A percentile compares a stretch with the other conserved stretches of the same genome.
These are phyloP conservation scores for Epichloe bromicola DNA, from an alignment of 2,329 filamentous ascomycete genomes.

Conservation along the genomic window DNA sequence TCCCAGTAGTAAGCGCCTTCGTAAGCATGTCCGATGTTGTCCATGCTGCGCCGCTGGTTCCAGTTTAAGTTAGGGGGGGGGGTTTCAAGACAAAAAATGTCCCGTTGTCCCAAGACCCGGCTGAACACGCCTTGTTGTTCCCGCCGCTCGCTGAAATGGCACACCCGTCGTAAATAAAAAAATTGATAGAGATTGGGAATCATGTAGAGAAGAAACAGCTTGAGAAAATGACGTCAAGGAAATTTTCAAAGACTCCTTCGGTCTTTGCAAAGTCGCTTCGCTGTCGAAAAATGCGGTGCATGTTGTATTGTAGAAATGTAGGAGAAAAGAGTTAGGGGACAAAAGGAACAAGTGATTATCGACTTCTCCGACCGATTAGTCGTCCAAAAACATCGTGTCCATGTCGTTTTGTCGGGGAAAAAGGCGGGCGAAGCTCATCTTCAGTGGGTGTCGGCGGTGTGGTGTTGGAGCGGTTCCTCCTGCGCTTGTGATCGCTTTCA, in stretches of 20 bases:
- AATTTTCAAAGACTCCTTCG: neutral
- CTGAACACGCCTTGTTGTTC: neutral
- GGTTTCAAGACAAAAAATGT: neutral
- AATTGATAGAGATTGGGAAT: neutral
- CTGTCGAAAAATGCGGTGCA: neutral
- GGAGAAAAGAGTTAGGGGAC: neutral
- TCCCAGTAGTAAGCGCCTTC: neutral
- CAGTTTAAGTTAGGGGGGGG: neutral
- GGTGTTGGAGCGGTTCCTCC: neutral
- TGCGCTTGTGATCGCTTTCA: slow-evolving; percentile 18
- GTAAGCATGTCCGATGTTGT: neutral
- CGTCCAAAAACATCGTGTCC: slow-evolving; percentile 24
- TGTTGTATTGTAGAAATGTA: neutral
- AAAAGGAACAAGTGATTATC: neutral
- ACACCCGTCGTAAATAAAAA: neutral
- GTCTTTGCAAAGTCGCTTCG: neutral
- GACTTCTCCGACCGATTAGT: slow-evolving; percentile 22
- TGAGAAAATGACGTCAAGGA: too few species aligned
- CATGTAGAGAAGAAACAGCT: too few species aligned
- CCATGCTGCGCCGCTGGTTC: neutral
- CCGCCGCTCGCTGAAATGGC: neutral
- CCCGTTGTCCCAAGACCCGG: neutral
- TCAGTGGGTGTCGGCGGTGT: neutral
- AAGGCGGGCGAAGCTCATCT: neutral
- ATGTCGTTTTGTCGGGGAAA: slow-evolving; percentile 13